A percentile compares a stretch with the other conserved stretches of the same genome.
phyloP scores from a whole-genome alignment of 1,284 basidiomycete species.

The Kwoniella shivajii region DNA sequence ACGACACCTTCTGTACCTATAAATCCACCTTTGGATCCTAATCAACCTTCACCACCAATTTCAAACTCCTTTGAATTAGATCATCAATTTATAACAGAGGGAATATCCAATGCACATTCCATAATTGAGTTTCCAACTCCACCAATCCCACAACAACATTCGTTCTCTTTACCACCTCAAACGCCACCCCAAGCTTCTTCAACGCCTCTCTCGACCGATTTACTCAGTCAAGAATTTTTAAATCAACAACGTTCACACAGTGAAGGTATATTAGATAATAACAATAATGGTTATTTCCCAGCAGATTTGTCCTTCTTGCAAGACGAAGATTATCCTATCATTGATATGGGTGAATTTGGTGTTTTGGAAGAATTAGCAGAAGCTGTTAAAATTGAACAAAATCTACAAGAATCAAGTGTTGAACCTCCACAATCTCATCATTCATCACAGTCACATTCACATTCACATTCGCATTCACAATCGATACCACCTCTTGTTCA shows the following conservation, averaged over 20 bases:
- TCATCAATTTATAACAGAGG: background rate
- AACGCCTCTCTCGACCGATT: background rate
- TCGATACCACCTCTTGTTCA: background rate
- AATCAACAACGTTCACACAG: conserved; percentile 2
- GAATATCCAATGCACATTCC: background rate
- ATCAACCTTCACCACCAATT: conserved; percentile 12
- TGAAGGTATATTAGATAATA: conserved; percentile 11
- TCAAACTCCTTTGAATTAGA: conserved; percentile 1
- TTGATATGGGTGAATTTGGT: conserved; percentile 15
- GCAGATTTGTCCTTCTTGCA: conserved; percentile 9
- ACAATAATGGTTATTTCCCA: background rate
- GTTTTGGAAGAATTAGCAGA: conserved; percentile 19
- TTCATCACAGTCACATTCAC: too few species aligned
- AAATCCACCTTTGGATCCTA: conserved; percentile 33
- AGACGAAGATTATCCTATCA: conserved; percentile 3
- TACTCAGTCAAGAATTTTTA: background rate
- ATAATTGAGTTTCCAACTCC: conserved; percentile 23
- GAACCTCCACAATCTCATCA: too few species aligned
- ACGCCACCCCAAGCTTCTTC: conserved; percentile 9
- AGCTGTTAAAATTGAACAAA: conserved; percentile 18
- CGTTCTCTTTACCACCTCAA: conserved; percentile 10
- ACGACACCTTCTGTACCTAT: conserved; percentile 33
- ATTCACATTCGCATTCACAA: background rate
- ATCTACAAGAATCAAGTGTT: too few species aligned
- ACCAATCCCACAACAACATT: conserved; percentile 5